Conservation (phyloP, 169 alveolate species). For the Neospora caninum region DNA sequence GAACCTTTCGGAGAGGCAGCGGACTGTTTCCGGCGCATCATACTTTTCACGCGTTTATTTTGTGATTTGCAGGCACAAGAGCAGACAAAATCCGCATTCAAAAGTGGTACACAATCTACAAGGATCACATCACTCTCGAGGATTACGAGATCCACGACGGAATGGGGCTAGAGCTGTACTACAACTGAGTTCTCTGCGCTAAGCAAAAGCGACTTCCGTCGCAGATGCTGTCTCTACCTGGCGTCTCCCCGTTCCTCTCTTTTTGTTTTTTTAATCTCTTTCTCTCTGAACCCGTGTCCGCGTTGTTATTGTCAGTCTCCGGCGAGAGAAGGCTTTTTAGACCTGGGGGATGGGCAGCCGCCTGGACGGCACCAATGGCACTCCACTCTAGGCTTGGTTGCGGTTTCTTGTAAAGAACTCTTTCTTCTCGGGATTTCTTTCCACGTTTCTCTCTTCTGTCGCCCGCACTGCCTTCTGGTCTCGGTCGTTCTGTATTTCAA, state of each 20-base stretch:
- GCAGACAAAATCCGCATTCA: slow-evolving; percentile 97
- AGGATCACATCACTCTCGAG: slow-evolving; percentile 98
- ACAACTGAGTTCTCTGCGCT: slow-evolving; percentile 83
- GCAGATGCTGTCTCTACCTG: neutral
- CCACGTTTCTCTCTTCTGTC: too few relatives aligned
- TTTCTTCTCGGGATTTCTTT: too few relatives aligned
- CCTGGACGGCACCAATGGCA: neutral
- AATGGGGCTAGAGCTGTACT: slow-evolving; percentile 97
- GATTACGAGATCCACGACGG: slow-evolving; percentile 99
- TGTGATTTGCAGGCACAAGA: slow-evolving; percentile 88
- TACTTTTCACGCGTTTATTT: too few relatives aligned
- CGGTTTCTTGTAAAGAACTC: neutral
- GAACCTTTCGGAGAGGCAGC: too few relatives aligned
- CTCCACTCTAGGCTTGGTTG: neutral
- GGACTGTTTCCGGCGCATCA: too few relatives aligned
- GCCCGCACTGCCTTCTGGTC: too few relatives aligned
- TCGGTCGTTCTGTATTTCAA: too few relatives aligned
- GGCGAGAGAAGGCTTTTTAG: too few relatives aligned
- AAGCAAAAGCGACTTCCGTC: neutral
- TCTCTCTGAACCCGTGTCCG: too few relatives aligned
- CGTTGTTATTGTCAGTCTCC: too few relatives aligned
- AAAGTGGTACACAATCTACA: slow-evolving; percentile 95
- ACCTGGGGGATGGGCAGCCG: too few relatives aligned
- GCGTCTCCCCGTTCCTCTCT: neutral
- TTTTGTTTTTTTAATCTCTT: too few relatives aligned